Conservation (phyloP, 225 moss, liverwort and hornwort genomes). For the Marchantia polymorpha region DNA sequence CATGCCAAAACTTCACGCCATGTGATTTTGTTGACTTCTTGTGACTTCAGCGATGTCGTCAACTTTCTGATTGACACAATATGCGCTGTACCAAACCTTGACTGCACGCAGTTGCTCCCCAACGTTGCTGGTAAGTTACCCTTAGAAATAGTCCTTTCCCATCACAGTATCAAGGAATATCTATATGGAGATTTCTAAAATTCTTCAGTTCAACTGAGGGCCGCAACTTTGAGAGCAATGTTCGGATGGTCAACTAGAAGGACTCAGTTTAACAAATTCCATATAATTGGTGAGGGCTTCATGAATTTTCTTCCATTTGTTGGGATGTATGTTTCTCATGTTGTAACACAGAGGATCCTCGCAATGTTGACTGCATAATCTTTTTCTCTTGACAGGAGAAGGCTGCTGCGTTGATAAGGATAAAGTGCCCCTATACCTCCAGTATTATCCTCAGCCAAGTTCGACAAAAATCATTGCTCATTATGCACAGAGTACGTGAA, state of each 20-base stretch:
- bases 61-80: background rate
- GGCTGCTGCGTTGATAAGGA: background rate
- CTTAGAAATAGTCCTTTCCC: background rate
- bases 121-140: conserved; percentile 2
- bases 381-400: background rate
- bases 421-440: background rate
- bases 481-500: background rate
- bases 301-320: no score
- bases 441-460: conserved; percentile 6
- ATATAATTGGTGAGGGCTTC: no score
- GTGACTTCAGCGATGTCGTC: background rate
- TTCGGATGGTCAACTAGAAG: no score
- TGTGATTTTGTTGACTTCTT: background rate
- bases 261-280: no score
- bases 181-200: background rate
- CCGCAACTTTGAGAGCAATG: no score
- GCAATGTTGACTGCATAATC: background rate
- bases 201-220: no score
- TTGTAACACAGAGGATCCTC: background rate
- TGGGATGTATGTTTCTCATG: no score
- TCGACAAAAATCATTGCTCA: conserved; percentile 2
- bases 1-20: background rate
- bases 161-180: background rate
- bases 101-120: background rate
- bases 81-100: background rate